Percentiles rank a stretch among this genome's conserved stretches.
Evolutionary conservation across 306 rosid genomes (phyloP).

Genomic region (Rosa lucieae): DNA sequence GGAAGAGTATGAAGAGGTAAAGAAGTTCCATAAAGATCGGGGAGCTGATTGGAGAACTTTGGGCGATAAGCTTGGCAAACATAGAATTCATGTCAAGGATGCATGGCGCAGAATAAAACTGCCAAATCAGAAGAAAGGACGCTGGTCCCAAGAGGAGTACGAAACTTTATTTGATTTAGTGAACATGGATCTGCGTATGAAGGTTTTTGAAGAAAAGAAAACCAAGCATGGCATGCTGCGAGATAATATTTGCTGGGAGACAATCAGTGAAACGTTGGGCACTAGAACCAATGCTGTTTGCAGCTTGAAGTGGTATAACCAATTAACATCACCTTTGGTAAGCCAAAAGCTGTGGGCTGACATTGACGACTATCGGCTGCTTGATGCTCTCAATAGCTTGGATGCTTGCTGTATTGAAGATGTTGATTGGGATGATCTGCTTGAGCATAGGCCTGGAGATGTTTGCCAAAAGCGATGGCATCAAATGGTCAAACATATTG

Average conservation of each 20-base stretch:
- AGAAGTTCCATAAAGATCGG: slow-evolving; percentile 35
- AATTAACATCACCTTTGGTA: slow-evolving; percentile 65
- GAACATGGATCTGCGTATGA: slow-evolving; percentile 59
- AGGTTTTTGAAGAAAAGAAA: slow-evolving; percentile 53
- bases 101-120: slow-evolving; percentile 62
- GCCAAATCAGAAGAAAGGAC: slow-evolving; percentile 36
- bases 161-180: slow-evolving; percentile 70
- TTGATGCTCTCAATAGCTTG: slow-evolving; percentile 52
- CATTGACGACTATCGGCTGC: slow-evolving; percentile 65
- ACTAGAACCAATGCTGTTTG: slow-evolving; percentile 45
- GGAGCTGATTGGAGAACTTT: slow-evolving; percentile 63
- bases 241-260: slow-evolving; percentile 80
- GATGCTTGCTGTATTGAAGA: slow-evolving; percentile 72
- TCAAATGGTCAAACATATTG: slow-evolving; percentile 64
- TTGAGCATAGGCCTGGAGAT: slow-evolving; percentile 71
- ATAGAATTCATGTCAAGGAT: slow-evolving; percentile 69
- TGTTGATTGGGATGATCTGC: slow-evolving; percentile 79
- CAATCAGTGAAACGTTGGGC: slow-evolving; percentile 47
- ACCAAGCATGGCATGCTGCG: slow-evolving; percentile 68
- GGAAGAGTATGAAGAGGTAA: slow-evolving; percentile 52
- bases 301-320: slow-evolving; percentile 67
- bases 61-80: slow-evolving; percentile 58
- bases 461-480: slow-evolving; percentile 74
- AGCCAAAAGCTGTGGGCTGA: slow-evolving; percentile 56
- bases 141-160: slow-evolving; percentile 71